Evolutionary conservation across 2,329 filamentous ascomycete genomes (phyloP), one percentile per base, ranked within the genome.

Genomic region (Thielaviopsis populi): DNA sequence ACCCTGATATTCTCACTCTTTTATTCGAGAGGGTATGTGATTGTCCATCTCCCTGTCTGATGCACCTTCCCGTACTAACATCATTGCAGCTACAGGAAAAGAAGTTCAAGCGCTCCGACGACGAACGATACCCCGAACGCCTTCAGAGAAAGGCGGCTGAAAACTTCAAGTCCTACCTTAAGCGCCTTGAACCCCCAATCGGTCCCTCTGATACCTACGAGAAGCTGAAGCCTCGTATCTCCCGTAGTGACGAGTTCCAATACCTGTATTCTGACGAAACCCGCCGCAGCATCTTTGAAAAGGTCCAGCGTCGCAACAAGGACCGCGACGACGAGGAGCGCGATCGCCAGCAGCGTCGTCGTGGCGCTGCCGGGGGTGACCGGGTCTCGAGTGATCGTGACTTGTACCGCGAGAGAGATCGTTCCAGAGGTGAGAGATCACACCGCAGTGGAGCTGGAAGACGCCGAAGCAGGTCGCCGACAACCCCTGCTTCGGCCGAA

Each of bases 261-360:
- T 87, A 87, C 62, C 81, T 97, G 59, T 80, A 85, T 68, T 86
- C 88, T 53, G 94, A 99, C 68, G 90, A 96, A 62, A 80, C 87
- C 67, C 88, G 91, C 65, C 84, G 86, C 67, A 81, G 82, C 68
- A 92, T 90, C 15, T 97, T 96, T 75, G 91, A 96, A 65, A 97
- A 95, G 75, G 84, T 91, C 70, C 85, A 96, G 69, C 88, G 89
- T 67, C 89, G 94, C 61, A 78, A 96, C n/a, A 89, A 86, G 72
- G 92, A 97, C 69, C 91, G 91, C 72, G 89, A 95, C 69, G 89
- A 95, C 63, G 90, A 95, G 68, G 91, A 96, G 66, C 83, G 82
- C 64, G 83, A 85, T 65, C 79, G 81, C 67, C 56, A 56, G 40
- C 61, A 63, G 19, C 76, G 78, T 61, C 79, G 81, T 66, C 81